Evolutionary conservation across 257 asterid species (phyloP).

Genomic region (Avicennia marina): DNA sequence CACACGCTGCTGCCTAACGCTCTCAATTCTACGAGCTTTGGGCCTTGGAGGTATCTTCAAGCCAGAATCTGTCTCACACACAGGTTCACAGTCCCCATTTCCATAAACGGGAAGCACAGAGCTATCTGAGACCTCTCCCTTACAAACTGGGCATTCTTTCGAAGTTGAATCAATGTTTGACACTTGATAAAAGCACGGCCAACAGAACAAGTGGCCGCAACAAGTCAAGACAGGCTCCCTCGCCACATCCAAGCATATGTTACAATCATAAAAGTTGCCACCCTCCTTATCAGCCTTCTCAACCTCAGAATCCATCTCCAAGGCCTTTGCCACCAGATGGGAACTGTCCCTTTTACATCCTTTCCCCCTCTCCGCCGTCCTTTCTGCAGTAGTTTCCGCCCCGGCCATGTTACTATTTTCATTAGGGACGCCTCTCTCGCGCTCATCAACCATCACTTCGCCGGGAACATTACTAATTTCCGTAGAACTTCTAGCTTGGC

Average conservation of each 20-base stretch:
- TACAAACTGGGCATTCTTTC: conserved; percentile 72
- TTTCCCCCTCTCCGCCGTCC: conserved; percentile 35
- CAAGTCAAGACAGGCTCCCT: conserved; percentile 62
- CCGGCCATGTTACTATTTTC: conserved; percentile 20
- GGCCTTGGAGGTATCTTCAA: conserved; percentile 70
- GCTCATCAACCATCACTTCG: conserved; percentile 24
- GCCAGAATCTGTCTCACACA: conserved; percentile 32
- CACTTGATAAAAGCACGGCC: conserved; percentile 69
- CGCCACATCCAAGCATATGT: conserved; percentile 67
- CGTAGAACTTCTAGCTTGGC: conserved; percentile 30
- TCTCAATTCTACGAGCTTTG: conserved; percentile 51
- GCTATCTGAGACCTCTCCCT: conserved; percentile 44
- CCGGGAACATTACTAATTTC: conserved; percentile 24
- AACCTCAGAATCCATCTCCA: conserved; percentile 47
- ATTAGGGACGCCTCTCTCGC: conserved; percentile 25
- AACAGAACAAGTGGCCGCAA: conserved; percentile 78
- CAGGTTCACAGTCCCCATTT: conserved; percentile 27
- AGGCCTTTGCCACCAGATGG: conserved; percentile 73
- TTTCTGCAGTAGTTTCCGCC: conserved; percentile 26
- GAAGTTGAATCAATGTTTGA: conserved; percentile 46
- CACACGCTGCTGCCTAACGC: conserved; percentile 48
- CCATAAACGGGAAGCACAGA: conserved; percentile 48
- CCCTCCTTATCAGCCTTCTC: conserved; percentile 46
- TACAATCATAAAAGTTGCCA: conserved; percentile 68
- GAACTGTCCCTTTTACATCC: conserved; percentile 72